Evolutionary conservation across 2,329 filamentous ascomycete genomes (phyloP).

Genomic region (Diaporthe citrichinensis): DNA sequence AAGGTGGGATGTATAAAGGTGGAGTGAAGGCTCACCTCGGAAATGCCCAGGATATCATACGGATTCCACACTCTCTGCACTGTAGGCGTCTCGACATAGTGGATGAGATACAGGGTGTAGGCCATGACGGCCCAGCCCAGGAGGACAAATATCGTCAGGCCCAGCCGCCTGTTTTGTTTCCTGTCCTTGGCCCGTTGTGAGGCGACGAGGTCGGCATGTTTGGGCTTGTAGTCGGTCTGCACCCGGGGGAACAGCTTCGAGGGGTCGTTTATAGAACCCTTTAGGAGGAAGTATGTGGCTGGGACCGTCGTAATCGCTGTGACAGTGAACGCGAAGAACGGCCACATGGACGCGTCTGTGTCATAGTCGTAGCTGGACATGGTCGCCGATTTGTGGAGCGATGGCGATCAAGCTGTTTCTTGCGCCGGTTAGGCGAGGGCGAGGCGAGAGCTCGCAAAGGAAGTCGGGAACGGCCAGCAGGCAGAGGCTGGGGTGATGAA

Average conservation of each 20-base stretch:
- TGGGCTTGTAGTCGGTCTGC: constrained; percentile 83
- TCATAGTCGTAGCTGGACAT: constrained; percentile 99
- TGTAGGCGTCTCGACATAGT: constrained; percentile 77
- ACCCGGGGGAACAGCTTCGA: constrained; percentile 87
- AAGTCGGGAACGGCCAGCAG: constrained; percentile 18
- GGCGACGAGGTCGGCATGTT: constrained; percentile 87
- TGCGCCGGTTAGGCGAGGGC: constrained; percentile 8
- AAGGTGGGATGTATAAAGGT: constrained; percentile 35
- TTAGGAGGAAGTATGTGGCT: constrained; percentile 89
- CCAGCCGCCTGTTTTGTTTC: constrained; percentile 89
- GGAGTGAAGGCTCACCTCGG: constrained; percentile 71
- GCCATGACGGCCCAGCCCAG: constrained; percentile 87
- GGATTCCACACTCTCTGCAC: constrained; percentile 92
- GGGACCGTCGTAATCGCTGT: constrained; percentile 89
- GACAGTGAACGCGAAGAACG: constrained; percentile 96
- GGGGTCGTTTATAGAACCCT: constrained; percentile 77
- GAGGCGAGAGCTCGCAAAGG: constrained; percentile 10
- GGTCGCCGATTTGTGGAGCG: constrained; percentile 58
- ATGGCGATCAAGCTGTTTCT: constrained; percentile 13
- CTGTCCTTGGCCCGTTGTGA: constrained; percentile 87
- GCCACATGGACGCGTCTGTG: constrained; percentile 98
- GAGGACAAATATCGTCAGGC: constrained; percentile 83
- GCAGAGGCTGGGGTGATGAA: constrained; percentile 43
- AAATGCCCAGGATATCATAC: constrained; percentile 91
- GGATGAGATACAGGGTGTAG: constrained; percentile 92